phyloP scores from a whole-genome alignment of 1,139 yeast species.

The Yamadazyma epiphylla region DNA sequence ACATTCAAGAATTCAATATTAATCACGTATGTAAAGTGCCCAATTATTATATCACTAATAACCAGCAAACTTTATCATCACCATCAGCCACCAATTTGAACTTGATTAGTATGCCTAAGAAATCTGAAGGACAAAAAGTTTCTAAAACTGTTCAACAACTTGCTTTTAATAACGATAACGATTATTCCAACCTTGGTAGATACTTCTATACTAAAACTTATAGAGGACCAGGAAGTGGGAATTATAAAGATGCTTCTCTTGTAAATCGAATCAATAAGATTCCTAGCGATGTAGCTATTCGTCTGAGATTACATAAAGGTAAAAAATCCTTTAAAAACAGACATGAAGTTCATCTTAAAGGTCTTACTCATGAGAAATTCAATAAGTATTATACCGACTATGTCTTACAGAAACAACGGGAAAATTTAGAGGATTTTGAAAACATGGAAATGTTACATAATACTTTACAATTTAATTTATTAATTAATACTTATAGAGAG shows the following conservation, averaged over 20 bases:
- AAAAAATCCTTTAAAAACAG: slow-evolving; percentile 18
- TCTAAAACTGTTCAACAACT: slow-evolving; percentile 36
- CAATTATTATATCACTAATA: slow-evolving; percentile 35
- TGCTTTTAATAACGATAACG: slow-evolving; percentile 33
- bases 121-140: slow-evolving; percentile 17
- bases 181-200: slow-evolving; percentile 30
- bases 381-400: slow-evolving; percentile 29
- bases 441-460: slow-evolving; percentile 46
- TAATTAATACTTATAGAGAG: slow-evolving; percentile 39
- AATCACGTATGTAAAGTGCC: slow-evolving; percentile 43
- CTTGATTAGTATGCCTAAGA: slow-evolving; percentile 6
- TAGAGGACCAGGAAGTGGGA: slow-evolving; percentile 47
- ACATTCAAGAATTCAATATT: slow-evolving; percentile 41
- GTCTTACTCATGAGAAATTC: slow-evolving; percentile 35
- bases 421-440: slow-evolving; percentile 32
- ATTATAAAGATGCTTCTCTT: slow-evolving; percentile 43
- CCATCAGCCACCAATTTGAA: slow-evolving; percentile 9
- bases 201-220: slow-evolving; percentile 40
- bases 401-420: slow-evolving; percentile 25
- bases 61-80: slow-evolving; percentile 17
- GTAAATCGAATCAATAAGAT: slow-evolving; percentile 36
- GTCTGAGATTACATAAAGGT: slow-evolving; percentile 11
- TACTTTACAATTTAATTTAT: slow-evolving; percentile 38
- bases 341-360: slow-evolving; percentile 29
- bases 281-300: slow-evolving; percentile 9